Conservation (phyloP, 1,284 basidiomycete genomes). For the Somion occarium region DNA sequence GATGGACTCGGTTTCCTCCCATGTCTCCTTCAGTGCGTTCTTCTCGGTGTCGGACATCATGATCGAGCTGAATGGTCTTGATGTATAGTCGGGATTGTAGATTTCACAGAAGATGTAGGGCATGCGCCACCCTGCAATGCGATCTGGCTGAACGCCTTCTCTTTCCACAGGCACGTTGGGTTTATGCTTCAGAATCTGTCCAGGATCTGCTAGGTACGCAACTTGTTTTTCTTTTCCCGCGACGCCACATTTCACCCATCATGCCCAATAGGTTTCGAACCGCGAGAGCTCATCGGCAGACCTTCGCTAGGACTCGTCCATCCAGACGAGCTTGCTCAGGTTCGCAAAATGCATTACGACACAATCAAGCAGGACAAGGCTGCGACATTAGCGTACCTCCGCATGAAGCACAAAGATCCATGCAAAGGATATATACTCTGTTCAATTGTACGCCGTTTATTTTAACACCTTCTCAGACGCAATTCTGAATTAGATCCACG, state of each 20-base stretch:
- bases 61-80: conserved; percentile 8
- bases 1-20: conserved; percentile 42
- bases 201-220: conserved; percentile 61
- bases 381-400: conserved; percentile 67
- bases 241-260: background rate
- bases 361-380: conserved; percentile 73
- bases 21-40: conserved; percentile 66
- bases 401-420: conserved; percentile 70
- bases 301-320: conserved; percentile 69
- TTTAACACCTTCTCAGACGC: background rate
- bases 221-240: background rate
- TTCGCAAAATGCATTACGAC: conserved; percentile 63
- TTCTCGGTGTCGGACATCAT: background rate
- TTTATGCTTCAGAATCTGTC: conserved; percentile 67
- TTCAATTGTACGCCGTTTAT: conserved; percentile 49
- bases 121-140: conserved; percentile 4
- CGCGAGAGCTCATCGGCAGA: conserved; percentile 58
- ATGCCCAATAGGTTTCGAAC: conserved; percentile 54
- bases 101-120: conserved; percentile 65
- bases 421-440: conserved; percentile 68
- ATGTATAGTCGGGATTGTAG: conserved; percentile 61
- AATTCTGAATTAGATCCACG: background rate
- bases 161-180: conserved; percentile 53
- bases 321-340: conserved; percentile 63
- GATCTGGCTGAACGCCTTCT: conserved; percentile 8